These are phyloP conservation scores for Iberis pinnata DNA, from an alignment of 345 rosid genomes.

Conservation along the genomic window DNA sequence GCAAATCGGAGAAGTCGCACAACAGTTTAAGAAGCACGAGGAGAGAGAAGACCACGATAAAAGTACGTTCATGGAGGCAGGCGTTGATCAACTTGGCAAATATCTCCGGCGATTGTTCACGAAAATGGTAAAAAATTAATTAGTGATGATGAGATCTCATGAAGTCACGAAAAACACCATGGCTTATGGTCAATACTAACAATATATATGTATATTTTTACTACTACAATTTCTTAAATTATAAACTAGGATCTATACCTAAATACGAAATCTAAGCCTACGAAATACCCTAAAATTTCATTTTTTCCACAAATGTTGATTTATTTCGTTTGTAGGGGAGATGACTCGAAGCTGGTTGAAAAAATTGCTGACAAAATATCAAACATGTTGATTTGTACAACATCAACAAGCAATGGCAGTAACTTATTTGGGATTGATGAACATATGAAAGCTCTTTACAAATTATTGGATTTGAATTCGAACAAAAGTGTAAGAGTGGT, in stretches of 20 bases:
- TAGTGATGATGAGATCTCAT: no score
- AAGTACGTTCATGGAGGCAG: conserved; percentile 21
- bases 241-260: no score
- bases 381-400: background rate
- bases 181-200: no score
- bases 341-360: conserved; percentile 27
- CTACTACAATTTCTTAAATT: no score
- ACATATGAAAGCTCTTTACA: conserved; percentile 6
- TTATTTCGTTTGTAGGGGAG: conserved; percentile 1
- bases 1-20: conserved; percentile 12
- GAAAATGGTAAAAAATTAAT: conserved; percentile 11
- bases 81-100: conserved; percentile 15
- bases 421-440: conserved; percentile 25
- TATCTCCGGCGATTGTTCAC: conserved; percentile 15
- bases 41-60: conserved; percentile 9
- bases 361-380: conserved; percentile 16
- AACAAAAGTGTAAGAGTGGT: conserved; percentile 10
- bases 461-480: conserved; percentile 9
- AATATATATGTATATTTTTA: no score
- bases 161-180: no score
- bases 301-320: no score
- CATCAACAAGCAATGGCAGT: background rate
- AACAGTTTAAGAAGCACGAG: conserved; percentile 24
- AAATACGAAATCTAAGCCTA: no score
- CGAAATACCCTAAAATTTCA: no score